These are phyloP conservation scores for Leptographium flavum DNA, from an alignment of 2,329 filamentous ascomycete genomes.

Conservation along the genomic window DNA sequence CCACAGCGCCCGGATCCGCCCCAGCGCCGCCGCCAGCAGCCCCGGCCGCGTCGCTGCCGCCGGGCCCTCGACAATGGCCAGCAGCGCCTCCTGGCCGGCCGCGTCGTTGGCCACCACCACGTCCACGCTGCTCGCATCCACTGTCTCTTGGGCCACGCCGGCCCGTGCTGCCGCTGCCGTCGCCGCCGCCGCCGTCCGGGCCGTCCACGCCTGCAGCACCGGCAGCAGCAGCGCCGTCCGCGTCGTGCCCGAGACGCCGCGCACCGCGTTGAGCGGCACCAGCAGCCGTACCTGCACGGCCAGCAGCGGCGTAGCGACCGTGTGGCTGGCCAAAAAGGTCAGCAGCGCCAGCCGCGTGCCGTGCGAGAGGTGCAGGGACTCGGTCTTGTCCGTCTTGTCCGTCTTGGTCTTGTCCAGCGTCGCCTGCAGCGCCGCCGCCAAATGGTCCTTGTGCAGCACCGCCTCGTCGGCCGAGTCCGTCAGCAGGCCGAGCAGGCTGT, in stretches of 20 bases:
- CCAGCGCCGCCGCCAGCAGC: conserved; percentile 53
- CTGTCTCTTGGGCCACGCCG: conserved; percentile 12
- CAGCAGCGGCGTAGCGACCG: conserved; percentile 51
- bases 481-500: conserved; percentile 44
- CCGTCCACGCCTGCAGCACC: conserved; percentile 54
- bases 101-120: conserved; percentile 39
- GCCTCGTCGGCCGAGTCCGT: conserved; percentile 63
- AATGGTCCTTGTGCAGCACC: conserved; percentile 60
- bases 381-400: not conserved
- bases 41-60: conserved; percentile 28
- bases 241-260: conserved; percentile 52
- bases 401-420: conserved; percentile 37
- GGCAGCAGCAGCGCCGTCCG: conserved; percentile 68
- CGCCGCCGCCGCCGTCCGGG: conserved; percentile 36
- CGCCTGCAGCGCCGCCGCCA: conserved; percentile 48
- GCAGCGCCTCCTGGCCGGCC: conserved; percentile 35
- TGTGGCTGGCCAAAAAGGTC: conserved; percentile 60
- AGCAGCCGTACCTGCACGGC: conserved; percentile 58
- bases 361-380: conserved; percentile 33
- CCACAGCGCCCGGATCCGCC: conserved; percentile 60
- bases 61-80: conserved; percentile 30
- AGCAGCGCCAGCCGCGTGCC: conserved; percentile 50
- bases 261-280: conserved; percentile 56
- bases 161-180: conserved; percentile 26
- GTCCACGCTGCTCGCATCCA: conserved; percentile 29